phyloP scores from a whole-genome alignment of 345 rosid species.

The Eucalyptus sideroxylon region DNA sequence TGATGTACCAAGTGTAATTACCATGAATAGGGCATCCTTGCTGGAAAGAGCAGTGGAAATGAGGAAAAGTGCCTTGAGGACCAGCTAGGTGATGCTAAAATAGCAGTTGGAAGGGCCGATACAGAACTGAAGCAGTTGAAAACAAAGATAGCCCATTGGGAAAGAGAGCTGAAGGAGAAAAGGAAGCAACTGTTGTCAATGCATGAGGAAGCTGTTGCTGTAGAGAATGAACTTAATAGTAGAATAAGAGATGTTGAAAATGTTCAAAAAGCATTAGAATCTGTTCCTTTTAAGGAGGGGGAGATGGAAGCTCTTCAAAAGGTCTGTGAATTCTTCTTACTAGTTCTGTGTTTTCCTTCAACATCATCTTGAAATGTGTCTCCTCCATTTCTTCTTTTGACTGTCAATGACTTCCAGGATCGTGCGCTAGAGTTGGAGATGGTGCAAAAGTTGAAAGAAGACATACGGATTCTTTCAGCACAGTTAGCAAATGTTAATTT shows the following conservation, averaged over 20 bases:
- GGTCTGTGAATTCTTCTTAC: constrained; percentile 16
- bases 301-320: constrained; percentile 87
- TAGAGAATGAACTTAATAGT: constrained; percentile 58
- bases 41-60: constrained; percentile 89
- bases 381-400: background rate
- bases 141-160: constrained; percentile 73
- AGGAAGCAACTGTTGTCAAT: constrained; percentile 56
- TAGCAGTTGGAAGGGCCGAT: constrained; percentile 82
- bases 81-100: constrained; percentile 86
- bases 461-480: constrained; percentile 58
- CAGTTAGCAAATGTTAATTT: constrained; percentile 80
- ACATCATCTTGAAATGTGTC: background rate
- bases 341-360: background rate
- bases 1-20: background rate
- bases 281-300: constrained; percentile 62
- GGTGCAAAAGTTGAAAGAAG: constrained; percentile 73
- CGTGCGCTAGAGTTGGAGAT: constrained; percentile 54
- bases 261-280: constrained; percentile 37
- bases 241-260: constrained; percentile 62
- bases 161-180: constrained; percentile 83
- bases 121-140: constrained; percentile 80
- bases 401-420: constrained; percentile 29
- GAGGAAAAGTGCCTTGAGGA: constrained; percentile 98
- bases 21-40: constrained; percentile 65
- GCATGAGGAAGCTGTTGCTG: constrained; percentile 68